These are phyloP conservation scores for Mycena sp. DNA, from an alignment of 1,284 basidiomycete species.

Conservation along the genomic window DNA sequence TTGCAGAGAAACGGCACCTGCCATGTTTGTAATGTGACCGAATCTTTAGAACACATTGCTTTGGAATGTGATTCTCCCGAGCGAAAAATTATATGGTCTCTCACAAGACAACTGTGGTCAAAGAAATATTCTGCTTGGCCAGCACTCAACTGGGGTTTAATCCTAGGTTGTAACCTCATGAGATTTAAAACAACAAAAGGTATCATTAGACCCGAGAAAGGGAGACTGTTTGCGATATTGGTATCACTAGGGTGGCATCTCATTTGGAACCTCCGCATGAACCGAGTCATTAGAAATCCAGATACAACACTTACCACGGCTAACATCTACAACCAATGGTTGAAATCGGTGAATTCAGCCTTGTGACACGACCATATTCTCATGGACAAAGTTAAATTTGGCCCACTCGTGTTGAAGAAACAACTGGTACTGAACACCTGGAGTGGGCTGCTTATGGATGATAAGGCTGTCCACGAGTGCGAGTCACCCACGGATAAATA, in stretches of 20 bases:
- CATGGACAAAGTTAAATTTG: background rate
- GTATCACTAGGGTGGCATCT: background rate
- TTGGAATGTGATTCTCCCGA: background rate
- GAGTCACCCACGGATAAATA: too few relatives aligned
- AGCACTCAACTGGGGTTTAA: background rate
- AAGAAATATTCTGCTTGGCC: background rate
- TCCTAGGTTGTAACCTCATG: background rate
- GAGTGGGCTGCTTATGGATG: too few relatives aligned
- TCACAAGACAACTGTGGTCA: background rate
- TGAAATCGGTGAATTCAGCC: background rate
- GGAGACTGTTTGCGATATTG: constrained; percentile 4
- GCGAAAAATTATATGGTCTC: background rate
- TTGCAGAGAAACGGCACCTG: background rate
- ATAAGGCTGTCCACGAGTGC: too few relatives aligned
- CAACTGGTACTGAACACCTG: too few relatives aligned
- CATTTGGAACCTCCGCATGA: background rate
- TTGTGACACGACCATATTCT: background rate
- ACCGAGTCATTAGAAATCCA: background rate
- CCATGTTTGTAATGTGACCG: background rate
- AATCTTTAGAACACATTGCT: constrained; percentile 7
- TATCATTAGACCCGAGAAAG: background rate
- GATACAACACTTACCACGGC: background rate
- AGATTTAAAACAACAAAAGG: background rate
- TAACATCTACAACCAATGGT: background rate
- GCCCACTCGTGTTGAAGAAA: too few relatives aligned